Conservation (phyloP, 164 flowering plant genomes). For the Akebia trifoliata region DNA sequence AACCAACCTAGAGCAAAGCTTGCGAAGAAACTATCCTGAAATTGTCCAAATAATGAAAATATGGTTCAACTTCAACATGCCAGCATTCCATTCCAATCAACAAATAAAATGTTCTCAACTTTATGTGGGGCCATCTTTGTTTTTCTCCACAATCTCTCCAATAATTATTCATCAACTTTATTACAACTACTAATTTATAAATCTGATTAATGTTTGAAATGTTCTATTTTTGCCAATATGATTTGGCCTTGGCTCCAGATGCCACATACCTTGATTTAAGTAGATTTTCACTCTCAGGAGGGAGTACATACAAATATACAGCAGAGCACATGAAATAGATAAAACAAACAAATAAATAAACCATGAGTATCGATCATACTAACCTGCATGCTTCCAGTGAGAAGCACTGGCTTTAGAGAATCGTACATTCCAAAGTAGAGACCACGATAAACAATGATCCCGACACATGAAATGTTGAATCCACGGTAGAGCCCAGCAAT, state of each 20-base stretch:
- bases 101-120: no score
- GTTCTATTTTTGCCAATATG: no score
- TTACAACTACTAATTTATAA: no score
- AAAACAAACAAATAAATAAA: not conserved
- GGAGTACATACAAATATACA: no score
- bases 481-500: constrained; percentile 90
- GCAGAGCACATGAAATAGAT: not conserved
- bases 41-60: constrained; percentile 4
- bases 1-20: constrained; percentile 69
- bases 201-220: no score
- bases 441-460: constrained; percentile 80
- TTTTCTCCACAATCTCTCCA: no score
- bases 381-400: constrained; percentile 68
- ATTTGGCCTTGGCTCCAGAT: no score
- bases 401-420: constrained; percentile 72
- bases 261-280: no score
- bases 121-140: no score
- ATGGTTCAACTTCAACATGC: not conserved
- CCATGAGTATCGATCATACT: constrained; percentile 2
- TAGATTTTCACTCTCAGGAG: no score
- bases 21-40: constrained; percentile 70
- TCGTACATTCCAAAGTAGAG: constrained; percentile 87
- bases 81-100: not conserved
- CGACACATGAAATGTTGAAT: constrained; percentile 76
- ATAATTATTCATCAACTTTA: no score